phyloP scores from a whole-genome alignment of 2,329 filamentous ascomycete species.

The Knoxdaviesia proteae region DNA sequence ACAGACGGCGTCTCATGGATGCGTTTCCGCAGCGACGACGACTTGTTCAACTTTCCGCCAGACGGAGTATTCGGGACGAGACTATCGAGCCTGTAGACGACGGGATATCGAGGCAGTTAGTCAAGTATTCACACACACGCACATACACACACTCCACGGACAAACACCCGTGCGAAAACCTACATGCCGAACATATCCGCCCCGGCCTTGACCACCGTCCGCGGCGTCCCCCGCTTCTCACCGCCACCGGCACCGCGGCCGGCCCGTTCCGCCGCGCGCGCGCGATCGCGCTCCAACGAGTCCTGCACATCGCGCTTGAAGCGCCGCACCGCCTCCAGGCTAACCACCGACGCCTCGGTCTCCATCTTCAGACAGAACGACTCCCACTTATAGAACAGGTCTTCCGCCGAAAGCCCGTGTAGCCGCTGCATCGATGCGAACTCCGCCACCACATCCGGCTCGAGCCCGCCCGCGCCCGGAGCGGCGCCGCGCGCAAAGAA shows the following conservation, averaged over 20 bases:
- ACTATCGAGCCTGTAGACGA: slow-evolving; percentile 28
- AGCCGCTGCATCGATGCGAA: slow-evolving; percentile 71
- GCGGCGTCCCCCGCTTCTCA: slow-evolving; percentile 29
- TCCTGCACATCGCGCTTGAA: slow-evolving; percentile 83
- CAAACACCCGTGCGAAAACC: slow-evolving; percentile 10
- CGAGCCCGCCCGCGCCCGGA: slow-evolving; percentile 34
- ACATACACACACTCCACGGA: neutral
- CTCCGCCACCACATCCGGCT: slow-evolving; percentile 60
- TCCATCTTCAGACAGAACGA: slow-evolving; percentile 94
- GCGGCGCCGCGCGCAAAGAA: slow-evolving; percentile 22
- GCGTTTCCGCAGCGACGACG: slow-evolving; percentile 13
- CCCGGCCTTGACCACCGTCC: slow-evolving; percentile 29
- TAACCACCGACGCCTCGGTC: slow-evolving; percentile 45
- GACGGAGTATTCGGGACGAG: slow-evolving; percentile 43
- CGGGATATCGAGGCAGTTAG: slow-evolving; percentile 9
- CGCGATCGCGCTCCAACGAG: slow-evolving; percentile 52
- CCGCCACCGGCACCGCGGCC: slow-evolving; percentile 32
- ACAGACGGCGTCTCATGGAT: slow-evolving; percentile 23
- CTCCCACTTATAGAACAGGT: slow-evolving; percentile 97
- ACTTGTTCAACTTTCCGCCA: slow-evolving; percentile 9
- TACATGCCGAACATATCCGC: slow-evolving; percentile 66
- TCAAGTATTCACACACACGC: neutral
- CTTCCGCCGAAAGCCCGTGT: slow-evolving; percentile 61
- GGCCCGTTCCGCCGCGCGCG: slow-evolving; percentile 41
- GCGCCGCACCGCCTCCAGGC: slow-evolving; percentile 48